These are phyloP conservation scores for Citropsis articulata DNA, from an alignment of 345 rosid genomes.

Conservation along the genomic window DNA sequence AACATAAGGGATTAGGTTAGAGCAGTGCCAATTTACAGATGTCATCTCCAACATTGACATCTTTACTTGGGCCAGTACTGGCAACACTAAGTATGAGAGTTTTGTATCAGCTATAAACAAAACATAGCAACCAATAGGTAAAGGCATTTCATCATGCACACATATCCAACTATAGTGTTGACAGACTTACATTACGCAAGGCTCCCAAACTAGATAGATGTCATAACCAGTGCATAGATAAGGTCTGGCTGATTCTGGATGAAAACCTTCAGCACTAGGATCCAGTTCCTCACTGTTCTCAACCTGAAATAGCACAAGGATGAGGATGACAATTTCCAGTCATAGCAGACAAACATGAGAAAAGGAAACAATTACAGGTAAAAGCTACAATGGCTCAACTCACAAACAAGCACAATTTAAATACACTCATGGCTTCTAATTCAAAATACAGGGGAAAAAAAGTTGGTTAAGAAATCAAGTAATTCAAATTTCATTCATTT, in stretches of 20 bases:
- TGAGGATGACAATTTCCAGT: background rate
- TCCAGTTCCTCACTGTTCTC: slow-evolving; percentile 29
- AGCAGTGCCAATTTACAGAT: too few relatives aligned
- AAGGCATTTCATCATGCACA: background rate
- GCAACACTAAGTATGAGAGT: too few relatives aligned
- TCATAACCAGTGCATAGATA: slow-evolving; percentile 91
- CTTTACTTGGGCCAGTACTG: too few relatives aligned
- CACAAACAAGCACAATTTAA: too few relatives aligned
- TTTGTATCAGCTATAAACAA: background rate
- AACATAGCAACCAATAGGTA: background rate
- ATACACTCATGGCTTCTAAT: background rate
- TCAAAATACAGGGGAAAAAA: background rate
- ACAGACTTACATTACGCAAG: slow-evolving; percentile 73
- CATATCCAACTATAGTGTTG: background rate
- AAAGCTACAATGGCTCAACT: background rate
- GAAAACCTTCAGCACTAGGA: slow-evolving; percentile 19
- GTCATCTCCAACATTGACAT: too few relatives aligned
- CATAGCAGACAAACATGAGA: background rate
- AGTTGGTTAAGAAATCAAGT: background rate
- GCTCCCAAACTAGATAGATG: slow-evolving; percentile 81
- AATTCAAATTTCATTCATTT: background rate
- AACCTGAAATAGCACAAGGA: slow-evolving; percentile 33
- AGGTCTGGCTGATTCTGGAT: slow-evolving; percentile 36
- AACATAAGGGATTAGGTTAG: too few relatives aligned
- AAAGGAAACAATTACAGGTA: background rate